Evolutionary conservation across 495 filamentous ascomycete species (phyloP), one percentile per base, ranked within the genome.

Genomic region (Parachaetomium inaequale): DNA sequence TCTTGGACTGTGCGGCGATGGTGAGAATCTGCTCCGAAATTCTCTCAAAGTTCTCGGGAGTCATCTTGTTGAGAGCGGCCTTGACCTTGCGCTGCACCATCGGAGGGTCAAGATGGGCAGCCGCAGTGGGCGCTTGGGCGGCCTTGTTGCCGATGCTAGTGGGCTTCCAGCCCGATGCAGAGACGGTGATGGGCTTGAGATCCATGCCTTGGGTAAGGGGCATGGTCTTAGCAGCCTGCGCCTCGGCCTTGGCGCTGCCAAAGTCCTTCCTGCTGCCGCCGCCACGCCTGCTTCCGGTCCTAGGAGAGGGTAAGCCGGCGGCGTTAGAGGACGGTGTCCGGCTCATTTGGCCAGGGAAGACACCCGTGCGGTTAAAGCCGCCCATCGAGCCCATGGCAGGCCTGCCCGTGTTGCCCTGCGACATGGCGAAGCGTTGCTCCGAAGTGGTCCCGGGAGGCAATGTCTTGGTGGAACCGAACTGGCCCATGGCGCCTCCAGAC

Each of bases 51-150:
- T 97, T 98, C 78, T 98, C 94, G 1, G 94, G 94, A 0, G 94
- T 97, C 95, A 99, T 98, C 88, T 98, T 98, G 84, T 99, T 98
- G 67, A 99, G 79, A 51, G 89, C 89, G 58, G 91, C 90, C 85
- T 99, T 99, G 71, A 98, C 95, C 85, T 98, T 99, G 64, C 94
- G 87, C 77, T 99, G 94, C 65, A 99, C 94, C 77, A 94, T 86
- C 63, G 93, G 91, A 19, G 94, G 95, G 61, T 93, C 80, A 79
- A 99, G 79, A 66, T 89, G 82, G 46, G 78, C 78, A 55, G 81
- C 70, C 57, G 75, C 75, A 26, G 70, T 65, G 31, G 75, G 73
- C 45, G 74, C 57, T n/a, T 68, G 66, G 4, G 73, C 51, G 11
- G 45, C 26, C 66, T 76, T 70, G 57, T 74, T 72, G 36, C 75